phyloP scores from a whole-genome alignment of 1,284 basidiomycete species.

The Rhodotorula glutinis region DNA sequence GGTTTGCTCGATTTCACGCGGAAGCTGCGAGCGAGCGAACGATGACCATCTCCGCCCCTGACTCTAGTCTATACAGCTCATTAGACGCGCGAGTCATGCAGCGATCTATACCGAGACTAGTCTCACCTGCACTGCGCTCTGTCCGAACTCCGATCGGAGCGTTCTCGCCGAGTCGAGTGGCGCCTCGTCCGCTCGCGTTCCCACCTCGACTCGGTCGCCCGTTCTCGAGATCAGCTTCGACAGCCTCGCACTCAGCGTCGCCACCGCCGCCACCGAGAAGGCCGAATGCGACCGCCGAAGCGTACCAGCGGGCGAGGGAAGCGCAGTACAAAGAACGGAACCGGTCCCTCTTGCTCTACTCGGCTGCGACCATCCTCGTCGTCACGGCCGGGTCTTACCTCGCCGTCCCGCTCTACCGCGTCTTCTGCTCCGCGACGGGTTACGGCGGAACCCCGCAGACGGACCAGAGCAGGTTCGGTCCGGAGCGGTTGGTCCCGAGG shows the following conservation, averaged over 20 bases:
- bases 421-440: slow-evolving; percentile 96
- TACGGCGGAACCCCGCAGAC: slow-evolving; percentile 87
- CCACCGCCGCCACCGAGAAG: not conserved
- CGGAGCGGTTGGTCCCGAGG: slow-evolving; percentile 74
- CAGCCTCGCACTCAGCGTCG: too few relatives aligned
- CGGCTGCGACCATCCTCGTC: slow-evolving; percentile 59
- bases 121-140: too few relatives aligned
- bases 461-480: slow-evolving; percentile 73
- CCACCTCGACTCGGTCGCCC: too few relatives aligned
- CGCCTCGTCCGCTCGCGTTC: not conserved
- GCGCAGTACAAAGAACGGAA: slow-evolving; percentile 32
- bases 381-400: slow-evolving; percentile 87
- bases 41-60: too few relatives aligned
- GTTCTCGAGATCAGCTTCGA: too few relatives aligned
- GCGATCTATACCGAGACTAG: too few relatives aligned
- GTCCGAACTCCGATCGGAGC: not conserved
- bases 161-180: not conserved
- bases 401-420: slow-evolving; percentile 92
- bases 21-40: too few relatives aligned
- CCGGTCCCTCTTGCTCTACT: slow-evolving; percentile 42
- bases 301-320: slow-evolving; percentile 20
- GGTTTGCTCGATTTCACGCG: too few relatives aligned
- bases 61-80: too few relatives aligned
- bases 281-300: not conserved
- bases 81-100: too few relatives aligned